These are phyloP conservation scores for Nemania serpens DNA, from an alignment of 2,329 filamentous ascomycete species.

Conservation along the genomic window DNA sequence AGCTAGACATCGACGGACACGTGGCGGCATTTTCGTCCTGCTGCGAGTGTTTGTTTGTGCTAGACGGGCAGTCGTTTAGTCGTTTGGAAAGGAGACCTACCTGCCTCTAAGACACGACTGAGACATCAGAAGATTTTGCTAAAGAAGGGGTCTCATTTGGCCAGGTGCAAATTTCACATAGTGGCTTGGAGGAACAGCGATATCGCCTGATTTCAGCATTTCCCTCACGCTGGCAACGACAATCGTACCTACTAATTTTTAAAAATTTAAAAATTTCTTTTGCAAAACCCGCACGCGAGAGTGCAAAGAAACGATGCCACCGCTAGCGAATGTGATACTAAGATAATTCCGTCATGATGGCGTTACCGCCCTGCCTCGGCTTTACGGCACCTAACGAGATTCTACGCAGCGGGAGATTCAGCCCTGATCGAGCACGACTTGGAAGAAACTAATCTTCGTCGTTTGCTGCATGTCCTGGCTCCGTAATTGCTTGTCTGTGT, in stretches of 20 bases:
- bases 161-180: no score
- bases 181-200: no score
- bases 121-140: conserved; percentile 32
- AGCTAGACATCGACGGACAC: conserved; percentile 26
- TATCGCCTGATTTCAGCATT: conserved; percentile 9
- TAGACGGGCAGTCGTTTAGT: not conserved
- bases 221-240: not conserved
- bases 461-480: no score
- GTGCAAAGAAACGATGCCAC: no score
- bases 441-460: not conserved
- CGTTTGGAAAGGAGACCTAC: not conserved
- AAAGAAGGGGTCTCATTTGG: not conserved
- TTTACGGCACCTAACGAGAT: conserved; percentile 13
- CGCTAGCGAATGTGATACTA: not conserved
- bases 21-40: conserved; percentile 28
- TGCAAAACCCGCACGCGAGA: not conserved
- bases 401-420: not conserved
- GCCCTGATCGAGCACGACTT: not conserved
- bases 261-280: no score
- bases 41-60: not conserved
- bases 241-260: not conserved
- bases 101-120: conserved; percentile 19
- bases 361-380: conserved; percentile 30
- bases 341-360: not conserved
- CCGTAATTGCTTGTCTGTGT: no score